Evolutionary conservation across 129 eudicot genomes (phyloP), one percentile per base, ranked within the genome.

Genomic region (Cynara cardunculus): DNA sequence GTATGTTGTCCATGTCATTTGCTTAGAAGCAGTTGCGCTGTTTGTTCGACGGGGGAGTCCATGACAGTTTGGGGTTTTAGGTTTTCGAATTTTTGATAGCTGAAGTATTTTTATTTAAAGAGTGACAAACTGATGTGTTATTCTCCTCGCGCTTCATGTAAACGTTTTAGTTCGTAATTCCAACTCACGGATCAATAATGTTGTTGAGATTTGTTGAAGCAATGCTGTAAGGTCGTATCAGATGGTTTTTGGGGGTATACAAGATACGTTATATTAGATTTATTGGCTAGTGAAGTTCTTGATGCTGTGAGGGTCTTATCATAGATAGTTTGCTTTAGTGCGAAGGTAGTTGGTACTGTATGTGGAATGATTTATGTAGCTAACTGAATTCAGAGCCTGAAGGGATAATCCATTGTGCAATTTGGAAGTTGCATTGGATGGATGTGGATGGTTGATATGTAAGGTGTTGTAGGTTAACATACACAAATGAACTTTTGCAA

Each of bases 21-120:
- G 67, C 16, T 39, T 46, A 26, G 35, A 71, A 56, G 41, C 75
- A 28, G 59, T 70, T 62, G 37, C 10, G 67, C 22, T 62, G 68
- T 70, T 76, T 77, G 67, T 69, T 32, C 32, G 0, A 39, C n/a
- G 71, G 25, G 76, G 11, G 59, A 68, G 30, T 74, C 5, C 64
- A 67, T 32, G 46, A 16, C 73, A 73, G 39, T 62, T 64, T 28
- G 74, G 67, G 74, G 68, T 41, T 72, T 81, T 69, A 73, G 49
- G 78, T 41, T 73, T 59, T 46, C 67, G 69, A 26, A 39, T 18
- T 12, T 12, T 26, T 13, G 22, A 28, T 70, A 69, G 16, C 30
- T 67, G 49, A 13, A 41, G 44, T 4, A n/a, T 44, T 44, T 11
- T 44, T 11, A 2, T 68, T 18, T 46, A 28, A 53, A 21, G 14